A percentile compares a stretch with the other conserved stretches of the same genome.
Evolutionary conservation across 805 yeast species (phyloP).

Genomic region (fission yeast (Schizosaccharomyces pombe)): DNA sequence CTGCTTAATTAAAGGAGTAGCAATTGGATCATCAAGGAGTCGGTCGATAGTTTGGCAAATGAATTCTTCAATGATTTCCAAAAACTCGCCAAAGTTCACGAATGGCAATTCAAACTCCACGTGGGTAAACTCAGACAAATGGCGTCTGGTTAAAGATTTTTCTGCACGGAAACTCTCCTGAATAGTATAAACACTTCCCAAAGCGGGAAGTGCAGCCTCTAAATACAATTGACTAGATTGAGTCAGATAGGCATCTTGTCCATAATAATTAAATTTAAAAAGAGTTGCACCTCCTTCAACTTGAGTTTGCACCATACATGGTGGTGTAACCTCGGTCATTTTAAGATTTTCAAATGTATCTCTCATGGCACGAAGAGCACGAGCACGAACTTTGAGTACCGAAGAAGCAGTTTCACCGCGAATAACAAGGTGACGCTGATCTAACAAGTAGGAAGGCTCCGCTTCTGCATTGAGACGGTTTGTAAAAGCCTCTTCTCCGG

Average conservation of each 20-base stretch:
- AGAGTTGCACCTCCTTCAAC: conserved; percentile 98
- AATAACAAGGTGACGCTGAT: conserved; percentile 83
- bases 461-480: conserved; percentile 59
- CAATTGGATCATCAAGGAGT: conserved; percentile 70
- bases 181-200: conserved; percentile 91
- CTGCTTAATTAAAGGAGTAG: conserved; percentile 73
- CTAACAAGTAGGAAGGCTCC: conserved; percentile 78
- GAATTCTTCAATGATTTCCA: conserved; percentile 62
- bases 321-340: conserved; percentile 83
- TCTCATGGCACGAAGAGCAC: conserved; percentile 49
- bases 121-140: conserved; percentile 88
- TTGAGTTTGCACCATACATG: conserved; percentile 98
- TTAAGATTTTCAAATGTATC: conserved; percentile 51
- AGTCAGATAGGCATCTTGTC: conserved; percentile 87
- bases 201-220: conserved; percentile 86
- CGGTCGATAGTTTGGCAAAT: conserved; percentile 45
- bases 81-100: conserved; percentile 63
- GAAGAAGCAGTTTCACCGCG: conserved; percentile 88
- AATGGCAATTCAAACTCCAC: conserved; percentile 87
- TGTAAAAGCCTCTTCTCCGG: conserved; percentile 85
- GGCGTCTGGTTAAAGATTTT: conserved; percentile 96
- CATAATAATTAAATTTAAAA: conserved; percentile 81
- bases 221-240: conserved; percentile 92
- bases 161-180: conserved; percentile 99
- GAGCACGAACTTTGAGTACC: conserved; percentile 85